These are phyloP conservation scores for Nakazawaea wickerhamii DNA, from an alignment of 805 yeast genomes.

Conservation along the genomic window DNA sequence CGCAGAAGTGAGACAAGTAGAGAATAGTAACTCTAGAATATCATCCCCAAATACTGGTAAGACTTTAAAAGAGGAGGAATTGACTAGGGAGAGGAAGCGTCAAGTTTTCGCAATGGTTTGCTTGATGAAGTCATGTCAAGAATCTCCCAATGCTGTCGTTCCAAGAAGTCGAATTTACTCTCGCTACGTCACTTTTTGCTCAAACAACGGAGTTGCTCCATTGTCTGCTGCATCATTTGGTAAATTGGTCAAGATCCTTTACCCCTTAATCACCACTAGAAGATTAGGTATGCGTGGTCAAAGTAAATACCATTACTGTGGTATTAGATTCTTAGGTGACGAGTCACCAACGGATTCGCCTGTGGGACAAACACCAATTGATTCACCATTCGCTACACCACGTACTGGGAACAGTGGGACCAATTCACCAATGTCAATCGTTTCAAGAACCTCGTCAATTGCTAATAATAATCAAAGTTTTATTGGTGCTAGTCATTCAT, in stretches of 20 bases:
- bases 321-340: conserved; percentile 45
- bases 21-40: conserved; percentile 13
- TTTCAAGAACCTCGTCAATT: conserved; percentile 11
- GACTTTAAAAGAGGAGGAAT: conserved; percentile 16
- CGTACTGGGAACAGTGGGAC: conserved; percentile 3
- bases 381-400: conserved; percentile 10
- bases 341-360: conserved; percentile 19
- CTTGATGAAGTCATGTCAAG: conserved; percentile 60
- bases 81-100: conserved; percentile 47
- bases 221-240: conserved; percentile 78
- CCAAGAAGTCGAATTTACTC: conserved; percentile 68
- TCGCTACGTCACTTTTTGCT: conserved; percentile 54
- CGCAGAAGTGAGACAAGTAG: conserved; percentile 27
- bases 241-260: conserved; percentile 58
- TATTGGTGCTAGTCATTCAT: conserved; percentile 6
- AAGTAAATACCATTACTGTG: conserved; percentile 83
- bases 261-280: conserved; percentile 66
- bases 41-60: conserved; percentile 3
- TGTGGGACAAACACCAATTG: conserved; percentile 6
- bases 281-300: conserved; percentile 79
- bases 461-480: conserved; percentile 8
- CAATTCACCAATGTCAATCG: conserved; percentile 13
- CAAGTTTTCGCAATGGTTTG: conserved; percentile 83
- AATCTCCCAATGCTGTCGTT: conserved; percentile 45
- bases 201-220: conserved; percentile 47